phyloP scores from a whole-genome alignment of 345 rosid species.

The Physaria fendleri region DNA sequence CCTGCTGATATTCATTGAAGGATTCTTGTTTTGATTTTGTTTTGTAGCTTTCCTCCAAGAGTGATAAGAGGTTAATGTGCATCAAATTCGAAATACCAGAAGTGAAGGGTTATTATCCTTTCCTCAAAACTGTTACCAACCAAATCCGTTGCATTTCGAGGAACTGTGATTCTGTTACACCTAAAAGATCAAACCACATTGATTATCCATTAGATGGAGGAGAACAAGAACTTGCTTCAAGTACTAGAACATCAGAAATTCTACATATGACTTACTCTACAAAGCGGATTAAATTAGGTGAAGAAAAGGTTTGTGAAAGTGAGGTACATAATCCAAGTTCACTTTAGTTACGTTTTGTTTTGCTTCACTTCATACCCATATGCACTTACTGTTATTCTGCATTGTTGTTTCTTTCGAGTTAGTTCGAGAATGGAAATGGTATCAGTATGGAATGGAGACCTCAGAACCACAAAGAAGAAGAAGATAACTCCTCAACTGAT shows the following conservation, averaged over 20 bases:
- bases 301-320: constrained; percentile 28
- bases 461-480: constrained; percentile 40
- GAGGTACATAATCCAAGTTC: too few species aligned
- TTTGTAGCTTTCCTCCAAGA: constrained; percentile 67
- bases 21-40: not conserved
- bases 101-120: constrained; percentile 50
- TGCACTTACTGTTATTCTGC: not conserved
- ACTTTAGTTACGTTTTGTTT: too few species aligned
- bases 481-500: constrained; percentile 39
- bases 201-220: constrained; percentile 29
- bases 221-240: too few species aligned
- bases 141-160: constrained; percentile 60
- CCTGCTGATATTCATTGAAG: not conserved
- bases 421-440: constrained; percentile 15
- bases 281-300: constrained; percentile 50
- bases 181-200: constrained; percentile 41
- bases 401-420: constrained; percentile 2
- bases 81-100: constrained; percentile 47
- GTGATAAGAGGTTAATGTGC: constrained; percentile 58
- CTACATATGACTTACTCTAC: constrained; percentile 27
- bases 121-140: constrained; percentile 48
- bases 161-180: constrained; percentile 38
- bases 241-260: constrained; percentile 36
- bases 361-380: constrained; percentile 33
- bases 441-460: too few species aligned